phyloP scores from a whole-genome alignment of 495 filamentous ascomycete genomes.

The Filosporella fistucella region DNA sequence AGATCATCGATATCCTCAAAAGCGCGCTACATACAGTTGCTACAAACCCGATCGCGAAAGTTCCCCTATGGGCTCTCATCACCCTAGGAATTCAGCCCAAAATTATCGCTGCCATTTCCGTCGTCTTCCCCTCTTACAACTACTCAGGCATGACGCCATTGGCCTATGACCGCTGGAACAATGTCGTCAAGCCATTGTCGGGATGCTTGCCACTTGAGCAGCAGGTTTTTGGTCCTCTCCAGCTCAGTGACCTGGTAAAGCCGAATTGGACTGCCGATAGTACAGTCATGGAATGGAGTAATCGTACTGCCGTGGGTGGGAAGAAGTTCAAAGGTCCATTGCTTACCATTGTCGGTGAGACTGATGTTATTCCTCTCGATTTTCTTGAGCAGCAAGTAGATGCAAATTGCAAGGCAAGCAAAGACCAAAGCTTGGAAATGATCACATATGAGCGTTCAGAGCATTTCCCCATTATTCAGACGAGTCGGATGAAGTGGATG shows the following conservation, averaged over 20 bases:
- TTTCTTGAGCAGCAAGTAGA: constrained; percentile 26
- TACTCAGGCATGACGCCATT: constrained; percentile 7
- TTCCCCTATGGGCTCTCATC: neutral
- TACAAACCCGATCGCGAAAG: neutral
- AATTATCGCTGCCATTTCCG: constrained; percentile 14
- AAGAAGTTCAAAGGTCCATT: constrained; percentile 37
- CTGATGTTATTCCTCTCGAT: constrained; percentile 28
- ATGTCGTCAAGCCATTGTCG: constrained; percentile 9
- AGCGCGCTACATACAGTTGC: neutral
- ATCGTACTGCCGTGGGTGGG: constrained; percentile 22
- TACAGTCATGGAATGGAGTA: constrained; percentile 21
- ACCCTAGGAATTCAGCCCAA: constrained; percentile 8
- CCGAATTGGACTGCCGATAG: constrained; percentile 20
- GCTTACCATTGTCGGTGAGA: constrained; percentile 39
- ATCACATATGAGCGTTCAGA: constrained; percentile 27
- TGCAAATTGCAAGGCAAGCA: constrained; percentile 29
- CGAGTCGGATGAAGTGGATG: constrained; percentile 33
- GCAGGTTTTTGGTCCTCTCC: constrained; percentile 6
- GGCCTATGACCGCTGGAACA: constrained; percentile 2
- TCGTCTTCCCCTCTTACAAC: constrained; percentile 15
- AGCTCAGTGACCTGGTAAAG: constrained; percentile 19
- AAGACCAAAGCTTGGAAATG: constrained; percentile 29
- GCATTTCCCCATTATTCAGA: constrained; percentile 34
- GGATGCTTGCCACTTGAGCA: constrained; percentile 4
- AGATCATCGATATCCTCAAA: constrained; percentile 19